phyloP scores from a whole-genome alignment of 768 basidiomycete species.

The Galerina marginata region DNA sequence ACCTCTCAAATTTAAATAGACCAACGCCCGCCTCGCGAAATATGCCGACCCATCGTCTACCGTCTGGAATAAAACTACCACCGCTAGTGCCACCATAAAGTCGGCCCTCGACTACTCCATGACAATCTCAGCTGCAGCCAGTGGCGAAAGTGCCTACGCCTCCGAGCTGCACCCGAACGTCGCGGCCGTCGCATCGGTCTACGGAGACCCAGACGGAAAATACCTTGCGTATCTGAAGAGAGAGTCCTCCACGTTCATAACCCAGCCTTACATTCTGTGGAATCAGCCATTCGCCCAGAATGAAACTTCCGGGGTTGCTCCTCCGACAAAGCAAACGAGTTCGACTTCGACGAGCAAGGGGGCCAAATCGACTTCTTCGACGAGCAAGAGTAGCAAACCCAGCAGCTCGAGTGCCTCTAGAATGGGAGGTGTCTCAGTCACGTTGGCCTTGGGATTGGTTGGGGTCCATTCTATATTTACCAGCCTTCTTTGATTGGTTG shows the following conservation, averaged over 20 bases:
- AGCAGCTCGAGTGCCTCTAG: too few species aligned
- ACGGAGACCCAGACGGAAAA: conserved; percentile 66
- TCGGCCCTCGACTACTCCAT: conserved; percentile 65
- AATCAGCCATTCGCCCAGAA: conserved; percentile 51
- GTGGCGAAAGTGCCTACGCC: conserved; percentile 41
- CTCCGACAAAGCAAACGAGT: background rate
- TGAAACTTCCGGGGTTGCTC: conserved; percentile 14
- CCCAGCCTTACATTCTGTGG: conserved; percentile 57
- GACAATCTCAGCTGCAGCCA: conserved; percentile 40
- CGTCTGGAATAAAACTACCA: conserved; percentile 57
- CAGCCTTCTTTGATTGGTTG: too few species aligned
- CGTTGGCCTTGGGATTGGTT: too few species aligned
- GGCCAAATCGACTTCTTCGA: too few species aligned
- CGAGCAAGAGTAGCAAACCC: too few species aligned
- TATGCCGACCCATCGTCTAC: conserved; percentile 47
- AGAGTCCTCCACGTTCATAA: conserved; percentile 42
- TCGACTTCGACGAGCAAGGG: too few species aligned
- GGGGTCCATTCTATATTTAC: too few species aligned
- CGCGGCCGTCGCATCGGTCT: conserved; percentile 59
- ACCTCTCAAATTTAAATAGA: conserved; percentile 36
- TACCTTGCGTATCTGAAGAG: conserved; percentile 54
- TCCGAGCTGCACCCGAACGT: conserved; percentile 61
- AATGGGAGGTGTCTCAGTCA: too few species aligned
- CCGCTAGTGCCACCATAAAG: conserved; percentile 59
- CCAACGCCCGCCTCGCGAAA: conserved; percentile 58